phyloP scores from a whole-genome alignment of 2,329 filamentous ascomycete genomes.

The Simplicillium aogashimaense region DNA sequence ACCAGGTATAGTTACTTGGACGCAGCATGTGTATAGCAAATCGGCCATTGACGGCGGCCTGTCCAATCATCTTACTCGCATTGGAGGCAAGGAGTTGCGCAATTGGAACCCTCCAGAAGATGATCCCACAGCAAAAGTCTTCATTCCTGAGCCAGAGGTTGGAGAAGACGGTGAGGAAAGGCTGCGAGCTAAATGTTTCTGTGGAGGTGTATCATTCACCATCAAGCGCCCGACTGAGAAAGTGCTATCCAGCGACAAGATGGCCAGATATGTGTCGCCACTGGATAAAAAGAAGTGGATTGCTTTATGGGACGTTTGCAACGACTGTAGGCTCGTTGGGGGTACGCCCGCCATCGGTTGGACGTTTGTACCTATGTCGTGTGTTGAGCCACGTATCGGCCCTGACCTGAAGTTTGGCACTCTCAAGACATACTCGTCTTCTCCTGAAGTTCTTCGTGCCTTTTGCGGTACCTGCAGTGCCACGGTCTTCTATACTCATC shows the following conservation, averaged over 20 bases:
- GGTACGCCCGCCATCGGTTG: constrained; percentile 32
- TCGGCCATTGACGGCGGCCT: constrained; percentile 26
- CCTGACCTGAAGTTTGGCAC: constrained; percentile 29
- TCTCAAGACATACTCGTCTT: constrained; percentile 29
- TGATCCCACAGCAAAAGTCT: constrained; percentile 14
- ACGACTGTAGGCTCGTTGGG: constrained; percentile 32
- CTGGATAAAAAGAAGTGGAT: constrained; percentile 30
- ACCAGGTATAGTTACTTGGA: constrained; percentile 22
- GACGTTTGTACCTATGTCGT: constrained; percentile 27
- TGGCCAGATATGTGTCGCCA: constrained; percentile 24
- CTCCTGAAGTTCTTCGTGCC: constrained; percentile 24
- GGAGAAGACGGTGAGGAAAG: constrained; percentile 25
- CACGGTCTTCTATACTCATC: constrained; percentile 25
- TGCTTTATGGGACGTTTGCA: constrained; percentile 28
- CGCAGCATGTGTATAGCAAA: constrained; percentile 24
- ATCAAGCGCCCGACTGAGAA: constrained; percentile 26
- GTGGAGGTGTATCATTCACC: constrained; percentile 36
- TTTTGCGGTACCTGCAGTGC: constrained; percentile 39
- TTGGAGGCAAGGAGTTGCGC: constrained; percentile 18
- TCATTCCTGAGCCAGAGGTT: constrained; percentile 18
- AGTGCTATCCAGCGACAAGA: constrained; percentile 17
- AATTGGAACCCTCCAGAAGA: constrained; percentile 25
- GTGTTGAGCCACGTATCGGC: constrained; percentile 25
- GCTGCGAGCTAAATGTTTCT: constrained; percentile 33
- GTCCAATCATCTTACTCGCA: constrained; percentile 20